Percentiles rank a stretch among this genome's conserved stretches.
phyloP scores from a whole-genome alignment of 2,329 filamentous ascomycete species.

The Tetracladium maxilliforme region DNA sequence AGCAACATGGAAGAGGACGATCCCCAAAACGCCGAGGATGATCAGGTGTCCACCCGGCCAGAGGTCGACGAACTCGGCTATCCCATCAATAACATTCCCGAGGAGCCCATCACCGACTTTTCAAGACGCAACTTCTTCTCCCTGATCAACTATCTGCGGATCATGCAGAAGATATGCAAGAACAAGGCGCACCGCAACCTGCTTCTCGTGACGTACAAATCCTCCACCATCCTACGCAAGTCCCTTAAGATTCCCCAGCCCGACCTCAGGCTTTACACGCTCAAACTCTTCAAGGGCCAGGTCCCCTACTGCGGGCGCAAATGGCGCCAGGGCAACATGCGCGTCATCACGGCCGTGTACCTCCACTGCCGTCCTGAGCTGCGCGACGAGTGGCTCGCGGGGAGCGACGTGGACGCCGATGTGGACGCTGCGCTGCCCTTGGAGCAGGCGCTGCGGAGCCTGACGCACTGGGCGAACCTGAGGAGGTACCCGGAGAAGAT shows the following conservation, averaged over 20 bases:
- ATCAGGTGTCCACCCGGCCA: slow-evolving; percentile 22
- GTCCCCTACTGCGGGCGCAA: slow-evolving; percentile 96
- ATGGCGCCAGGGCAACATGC: slow-evolving; percentile 97
- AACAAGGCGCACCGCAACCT: slow-evolving; percentile 90
- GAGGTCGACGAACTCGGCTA: slow-evolving; percentile 81
- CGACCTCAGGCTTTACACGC: slow-evolving; percentile 77
- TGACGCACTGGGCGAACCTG: slow-evolving; percentile 93
- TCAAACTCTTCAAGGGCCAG: slow-evolving; percentile 97
- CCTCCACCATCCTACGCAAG: slow-evolving; percentile 80
- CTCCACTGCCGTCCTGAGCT: slow-evolving; percentile 86
- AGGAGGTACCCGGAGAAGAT: slow-evolving; percentile 69
- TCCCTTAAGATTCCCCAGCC: slow-evolving; percentile 82
- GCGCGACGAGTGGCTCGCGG: slow-evolving; percentile 86
- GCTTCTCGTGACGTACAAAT: slow-evolving; percentile 90
- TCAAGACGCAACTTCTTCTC: slow-evolving; percentile 93
- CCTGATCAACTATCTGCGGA: slow-evolving; percentile 84
- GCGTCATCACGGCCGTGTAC: slow-evolving; percentile 94
- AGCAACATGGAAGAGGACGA: slow-evolving; percentile 21
- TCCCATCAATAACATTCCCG: slow-evolving; percentile 54
- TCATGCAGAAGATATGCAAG: slow-evolving; percentile 96
- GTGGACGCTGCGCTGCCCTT: slow-evolving; percentile 86
- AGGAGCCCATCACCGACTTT: slow-evolving; percentile 72
- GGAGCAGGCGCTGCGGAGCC: slow-evolving; percentile 74
- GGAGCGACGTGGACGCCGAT: slow-evolving; percentile 81
- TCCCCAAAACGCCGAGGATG: slow-evolving; percentile 13